Base-by-base conservation (phyloP, 306 rosid species). In the Mimosa pudica region DNA sequence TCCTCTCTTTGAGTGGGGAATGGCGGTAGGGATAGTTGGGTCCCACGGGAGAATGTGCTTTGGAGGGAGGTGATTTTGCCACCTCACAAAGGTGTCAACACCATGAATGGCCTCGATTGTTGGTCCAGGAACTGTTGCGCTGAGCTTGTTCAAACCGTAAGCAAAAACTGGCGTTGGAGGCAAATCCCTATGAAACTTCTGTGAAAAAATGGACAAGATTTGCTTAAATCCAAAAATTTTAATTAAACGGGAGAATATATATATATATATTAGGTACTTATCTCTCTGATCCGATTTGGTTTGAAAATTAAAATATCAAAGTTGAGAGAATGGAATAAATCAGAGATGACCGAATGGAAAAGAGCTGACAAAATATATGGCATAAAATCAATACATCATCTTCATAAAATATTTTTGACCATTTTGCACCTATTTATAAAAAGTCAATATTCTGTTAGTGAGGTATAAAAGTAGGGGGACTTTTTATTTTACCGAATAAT, bases 41-140 rank as follows among this genome's bases (percentile, higher is more conserved):
- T 93, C 98, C 89, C 90, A 93, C 2, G 95, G 95, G 8, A 93
- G 95, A 36, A 93, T 93, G 88, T 93, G 95, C 1, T 87, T 76
- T 38, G 83, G 35, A 77, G 92, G 95, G 80, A 93, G 97, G 57
- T 82, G 84, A 84, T 93, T 93, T 69, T 30, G 71, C 98, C 98
- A 93, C 86, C 42, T 89, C 87, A 93, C 94, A 1, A 44, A 70
- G 8, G 97, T 86, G 8, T 71, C 69, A 12, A 90, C 69, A 1
- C 93, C 88, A 0, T 86, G 76, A 11, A 83, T 71, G 55, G 97
- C 88, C 80, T 91, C 95, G 18, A 93, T 91, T 8, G 95, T 90
- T 18, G 98, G 98, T 48, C 98, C 98, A 0, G 98, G 98, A 44
- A 93, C 80, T 2, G 95, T 89, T 55, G 98, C 97, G 2, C 20